phyloP scores from a whole-genome alignment of 768 basidiomycete species.

The Boletus vinaceobasis region DNA sequence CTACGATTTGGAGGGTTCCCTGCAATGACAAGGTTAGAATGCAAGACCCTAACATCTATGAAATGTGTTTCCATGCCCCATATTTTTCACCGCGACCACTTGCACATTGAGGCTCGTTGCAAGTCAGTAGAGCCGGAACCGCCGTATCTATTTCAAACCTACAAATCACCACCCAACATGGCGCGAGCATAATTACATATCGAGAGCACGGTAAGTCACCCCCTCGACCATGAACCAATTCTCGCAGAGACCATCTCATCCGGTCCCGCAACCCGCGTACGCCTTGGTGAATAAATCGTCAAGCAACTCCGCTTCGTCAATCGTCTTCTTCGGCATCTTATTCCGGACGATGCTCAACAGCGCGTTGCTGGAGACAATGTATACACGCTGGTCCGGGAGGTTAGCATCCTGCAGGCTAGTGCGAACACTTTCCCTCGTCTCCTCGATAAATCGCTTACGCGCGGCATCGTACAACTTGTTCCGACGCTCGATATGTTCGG shows the following conservation, averaged over 20 bases:
- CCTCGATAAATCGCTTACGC: constrained; percentile 15
- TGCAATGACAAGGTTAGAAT: no score
- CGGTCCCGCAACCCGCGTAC: neutral
- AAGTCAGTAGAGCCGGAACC: neutral
- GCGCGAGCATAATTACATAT: no score
- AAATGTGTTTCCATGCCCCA: no score
- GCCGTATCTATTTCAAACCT: neutral
- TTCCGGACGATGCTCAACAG: constrained; percentile 8
- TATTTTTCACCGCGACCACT: no score
- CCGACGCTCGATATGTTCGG: neutral
- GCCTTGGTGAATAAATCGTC: constrained; percentile 3
- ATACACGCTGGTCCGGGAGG: constrained; percentile 19
- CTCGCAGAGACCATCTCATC: neutral
- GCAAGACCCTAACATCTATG: no score
- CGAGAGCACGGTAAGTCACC: neutral
- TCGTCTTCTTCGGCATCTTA: constrained; percentile 4
- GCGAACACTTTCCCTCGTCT: constrained; percentile 17
- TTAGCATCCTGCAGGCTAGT: constrained; percentile 13
- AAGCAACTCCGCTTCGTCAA: constrained; percentile 6
- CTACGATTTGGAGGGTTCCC: no score
- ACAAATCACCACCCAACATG: neutral
- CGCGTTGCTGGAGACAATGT: constrained; percentile 21
- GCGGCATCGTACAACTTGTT: constrained; percentile 9
- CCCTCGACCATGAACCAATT: neutral
- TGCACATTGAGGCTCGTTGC: neutral